Conservation (phyloP, 805 yeast genomes). For the Candida endomychidarum region DNA sequence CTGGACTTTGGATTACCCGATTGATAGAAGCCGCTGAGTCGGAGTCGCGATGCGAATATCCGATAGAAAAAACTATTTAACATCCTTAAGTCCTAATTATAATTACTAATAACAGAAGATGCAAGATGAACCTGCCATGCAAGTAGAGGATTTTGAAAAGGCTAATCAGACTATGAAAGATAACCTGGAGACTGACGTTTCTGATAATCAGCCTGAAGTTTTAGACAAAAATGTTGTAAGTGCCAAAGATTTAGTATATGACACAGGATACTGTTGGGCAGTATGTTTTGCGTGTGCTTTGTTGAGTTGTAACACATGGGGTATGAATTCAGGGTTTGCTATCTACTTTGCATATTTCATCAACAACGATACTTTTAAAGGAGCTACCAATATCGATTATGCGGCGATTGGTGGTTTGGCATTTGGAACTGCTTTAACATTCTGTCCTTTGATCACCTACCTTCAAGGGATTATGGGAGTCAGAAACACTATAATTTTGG, state of each 20-base stretch:
- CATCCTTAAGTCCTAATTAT: no score
- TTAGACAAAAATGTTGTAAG: no score
- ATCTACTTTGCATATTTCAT: constrained; percentile 59
- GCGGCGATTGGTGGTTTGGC: constrained; percentile 69
- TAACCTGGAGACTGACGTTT: no score
- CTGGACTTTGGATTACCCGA: no score
- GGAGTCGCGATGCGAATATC: no score
- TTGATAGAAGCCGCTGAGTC: no score
- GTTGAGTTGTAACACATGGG: constrained; percentile 66
- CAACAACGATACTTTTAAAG: constrained; percentile 48
- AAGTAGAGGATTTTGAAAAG: no score
- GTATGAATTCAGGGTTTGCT: constrained; percentile 68
- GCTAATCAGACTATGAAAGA: no score
- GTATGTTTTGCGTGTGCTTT: constrained; percentile 49
- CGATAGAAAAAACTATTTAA: no score
- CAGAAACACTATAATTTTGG: constrained; percentile 42
- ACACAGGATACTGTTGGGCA: constrained; percentile 71
- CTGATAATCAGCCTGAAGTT: no score
- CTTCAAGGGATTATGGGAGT: constrained; percentile 44
- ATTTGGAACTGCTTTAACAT: constrained; percentile 50
- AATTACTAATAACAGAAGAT: no score
- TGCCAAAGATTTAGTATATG: constrained; percentile 22
- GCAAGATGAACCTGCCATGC: no score
- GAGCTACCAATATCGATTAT: constrained; percentile 56
- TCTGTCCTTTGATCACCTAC: constrained; percentile 51